Conservation (phyloP, 2,329 filamentous ascomycete species). For the Exophiala lecanii-corni region DNA sequence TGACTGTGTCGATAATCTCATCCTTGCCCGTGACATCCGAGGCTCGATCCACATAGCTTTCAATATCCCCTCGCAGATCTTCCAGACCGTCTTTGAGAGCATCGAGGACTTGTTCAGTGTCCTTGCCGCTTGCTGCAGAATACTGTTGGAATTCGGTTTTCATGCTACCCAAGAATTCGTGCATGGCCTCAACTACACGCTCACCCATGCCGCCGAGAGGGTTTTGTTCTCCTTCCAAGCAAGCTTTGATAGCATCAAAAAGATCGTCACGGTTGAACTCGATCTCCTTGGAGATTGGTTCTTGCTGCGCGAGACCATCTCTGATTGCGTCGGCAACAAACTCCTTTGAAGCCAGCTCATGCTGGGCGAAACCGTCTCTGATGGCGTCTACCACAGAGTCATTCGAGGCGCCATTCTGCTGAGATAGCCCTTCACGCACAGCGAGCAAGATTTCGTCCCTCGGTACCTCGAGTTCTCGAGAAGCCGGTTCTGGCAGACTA, state of each 20-base stretch:
- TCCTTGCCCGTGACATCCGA: slow-evolving; percentile 67
- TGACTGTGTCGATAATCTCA: slow-evolving; percentile 68
- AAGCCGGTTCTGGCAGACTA: slow-evolving; percentile 16
- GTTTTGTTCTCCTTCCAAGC: slow-evolving; percentile 50
- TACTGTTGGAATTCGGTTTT: slow-evolving; percentile 70
- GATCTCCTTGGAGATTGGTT: slow-evolving; percentile 54
- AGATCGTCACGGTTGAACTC: slow-evolving; percentile 50
- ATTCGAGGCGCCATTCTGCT: slow-evolving; percentile 38
- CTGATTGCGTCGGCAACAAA: slow-evolving; percentile 56
- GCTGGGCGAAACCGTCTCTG: slow-evolving; percentile 50
- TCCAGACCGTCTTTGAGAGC: slow-evolving; percentile 85
- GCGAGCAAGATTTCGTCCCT: slow-evolving; percentile 54
- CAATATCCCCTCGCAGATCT: slow-evolving; percentile 72
- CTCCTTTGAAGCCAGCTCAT: slow-evolving; percentile 30
- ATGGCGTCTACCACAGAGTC: slow-evolving; percentile 57
- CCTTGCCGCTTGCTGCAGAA: slow-evolving; percentile 69
- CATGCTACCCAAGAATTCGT: slow-evolving; percentile 57
- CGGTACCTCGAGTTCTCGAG: slow-evolving; percentile 44
- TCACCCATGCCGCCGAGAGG: slow-evolving; percentile 53
- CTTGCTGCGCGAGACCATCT: slow-evolving; percentile 51
- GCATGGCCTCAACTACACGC: slow-evolving; percentile 56
- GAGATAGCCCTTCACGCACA: slow-evolving; percentile 55
- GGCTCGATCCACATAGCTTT: slow-evolving; percentile 71
- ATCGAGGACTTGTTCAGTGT: slow-evolving; percentile 84
- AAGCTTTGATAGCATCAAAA: slow-evolving; percentile 55